Evolutionary conservation across 2,329 filamentous ascomycete genomes (phyloP), one percentile per base, ranked within the genome.

Genomic region (Nemania abortiva): DNA sequence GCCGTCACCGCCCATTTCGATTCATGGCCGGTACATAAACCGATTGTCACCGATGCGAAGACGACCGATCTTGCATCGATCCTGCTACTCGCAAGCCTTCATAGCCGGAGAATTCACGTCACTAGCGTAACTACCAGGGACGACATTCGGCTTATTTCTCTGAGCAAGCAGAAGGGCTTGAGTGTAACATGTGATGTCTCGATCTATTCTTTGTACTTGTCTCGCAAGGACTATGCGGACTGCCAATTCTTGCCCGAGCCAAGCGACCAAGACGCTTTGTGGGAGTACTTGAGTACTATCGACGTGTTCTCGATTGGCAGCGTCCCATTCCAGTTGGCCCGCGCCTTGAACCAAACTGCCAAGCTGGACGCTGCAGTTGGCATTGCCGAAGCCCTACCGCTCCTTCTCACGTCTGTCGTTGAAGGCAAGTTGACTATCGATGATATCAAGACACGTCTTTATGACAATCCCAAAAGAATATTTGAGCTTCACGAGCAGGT

Each of bases 121-220:
- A 93, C 91, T 61, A 93, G 90, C 59, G 91, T 95, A 45, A 93
- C 91, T n/a, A 91, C 89, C 70, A 92, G 91, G 83, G 92, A 94
- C 72, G 92, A 95, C 74, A 94, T 95, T 76, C 88, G 85, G 70
- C 83, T 95, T 60, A 93, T 95, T 76, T 89, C 91, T 7, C 86
- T 95, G 34, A 90, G 91, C 83, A 95, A 95, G 82, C 86, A 89
- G 77, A 95, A 94, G 84, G 92, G 92, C n/a, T 84, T 95, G 67
- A 91, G 91, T 79, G 91, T 95, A 53, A 94, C 92, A 24, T 95
- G 92, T 80, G 92, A 95, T 78, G 92, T 95, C 52, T 91, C 90
- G n/a, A 87, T 95, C 75, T 94, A 93, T 83, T 88, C 90, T 20
- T 85, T 95, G 50, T 95, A 94, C 84, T 84, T 95, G 27, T 90